Percentiles rank a stretch among this genome's conserved stretches.
Conservation (phyloP, 768 basidiomycete genomes). For the Xanthoconium purpureum region DNA sequence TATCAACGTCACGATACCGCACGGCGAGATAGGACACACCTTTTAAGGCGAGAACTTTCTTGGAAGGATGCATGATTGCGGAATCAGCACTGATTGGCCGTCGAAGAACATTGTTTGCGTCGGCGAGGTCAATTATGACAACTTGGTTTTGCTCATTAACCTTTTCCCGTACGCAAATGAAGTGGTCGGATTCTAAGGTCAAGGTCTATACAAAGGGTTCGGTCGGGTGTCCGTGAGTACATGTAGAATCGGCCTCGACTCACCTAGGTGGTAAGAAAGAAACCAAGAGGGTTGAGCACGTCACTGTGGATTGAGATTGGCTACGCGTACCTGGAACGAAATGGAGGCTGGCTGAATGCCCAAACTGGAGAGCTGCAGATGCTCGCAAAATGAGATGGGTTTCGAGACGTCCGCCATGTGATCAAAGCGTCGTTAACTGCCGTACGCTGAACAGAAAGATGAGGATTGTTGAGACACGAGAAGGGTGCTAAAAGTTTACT, state of each 20-base stretch:
- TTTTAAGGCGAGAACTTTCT: conserved; percentile 96
- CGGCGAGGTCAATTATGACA: conserved; percentile 95
- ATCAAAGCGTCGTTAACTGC: conserved; percentile 18
- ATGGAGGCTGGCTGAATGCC: conserved; percentile 97
- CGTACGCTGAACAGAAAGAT: conserved; percentile 14
- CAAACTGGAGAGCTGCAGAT: conserved; percentile 90
- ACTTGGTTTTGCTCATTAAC: conserved; percentile 95
- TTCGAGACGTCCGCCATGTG: conserved; percentile 43
- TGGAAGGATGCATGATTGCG: conserved; percentile 95
- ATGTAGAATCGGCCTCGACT: conserved; percentile 1
- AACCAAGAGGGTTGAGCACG: conserved; percentile 17
- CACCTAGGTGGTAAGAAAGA: conserved; percentile 17
- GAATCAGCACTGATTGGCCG: conserved; percentile 97
- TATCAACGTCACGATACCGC: conserved; percentile 5
- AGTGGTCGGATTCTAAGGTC: conserved; percentile 96
- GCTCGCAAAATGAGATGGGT: conserved; percentile 87
- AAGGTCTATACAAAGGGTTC: conserved; percentile 56
- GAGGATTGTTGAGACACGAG: conserved; percentile 25
- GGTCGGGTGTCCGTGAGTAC: background rate
- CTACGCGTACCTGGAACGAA: conserved; percentile 81
- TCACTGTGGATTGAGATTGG: conserved; percentile 21
- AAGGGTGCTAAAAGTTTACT: conserved; percentile 29
- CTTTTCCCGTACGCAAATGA: conserved; percentile 97
- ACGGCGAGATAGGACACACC: conserved; percentile 39
- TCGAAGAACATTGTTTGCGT: conserved; percentile 95